Evolutionary conservation across 148 eudicot species (phyloP).

Genomic region (Persicaria tinctoria): DNA sequence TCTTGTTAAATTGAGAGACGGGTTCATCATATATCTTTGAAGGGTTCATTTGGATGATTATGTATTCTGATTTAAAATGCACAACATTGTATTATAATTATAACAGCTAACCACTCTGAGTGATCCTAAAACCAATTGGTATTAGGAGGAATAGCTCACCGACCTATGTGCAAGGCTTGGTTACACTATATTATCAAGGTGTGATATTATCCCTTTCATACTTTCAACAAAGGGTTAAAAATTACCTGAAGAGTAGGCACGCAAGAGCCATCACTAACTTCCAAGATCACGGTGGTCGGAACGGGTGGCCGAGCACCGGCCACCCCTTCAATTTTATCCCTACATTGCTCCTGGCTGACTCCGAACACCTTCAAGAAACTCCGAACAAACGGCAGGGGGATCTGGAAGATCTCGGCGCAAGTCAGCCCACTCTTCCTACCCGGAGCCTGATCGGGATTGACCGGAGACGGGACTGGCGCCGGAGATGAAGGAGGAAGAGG

Average conservation of each 20-base stretch:
- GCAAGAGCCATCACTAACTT: slow-evolving; percentile 81
- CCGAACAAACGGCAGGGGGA: slow-evolving; percentile 47
- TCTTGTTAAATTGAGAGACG: background rate
- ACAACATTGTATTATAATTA: no score
- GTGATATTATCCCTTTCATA: no score
- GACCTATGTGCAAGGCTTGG: no score
- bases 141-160: no score
- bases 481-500: background rate
- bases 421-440: slow-evolving; percentile 33
- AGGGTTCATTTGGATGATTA: no score
- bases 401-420: slow-evolving; percentile 65
- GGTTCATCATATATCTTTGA: background rate
- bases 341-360: slow-evolving; percentile 24
- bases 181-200: no score
- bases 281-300: slow-evolving; percentile 41
- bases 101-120: no score
- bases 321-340: slow-evolving; percentile 21
- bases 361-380: slow-evolving; percentile 61
- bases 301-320: slow-evolving; percentile 34
- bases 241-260: slow-evolving; percentile 65
- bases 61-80: no score
- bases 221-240: background rate
- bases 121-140: no score
- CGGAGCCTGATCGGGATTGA: slow-evolving; percentile 3
- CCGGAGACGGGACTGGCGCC: slow-evolving; percentile 3